Evolutionary conservation across 129 eudicot species (phyloP), one percentile per base, ranked within the genome.

Genomic region (Helianthus tuberosus): DNA sequence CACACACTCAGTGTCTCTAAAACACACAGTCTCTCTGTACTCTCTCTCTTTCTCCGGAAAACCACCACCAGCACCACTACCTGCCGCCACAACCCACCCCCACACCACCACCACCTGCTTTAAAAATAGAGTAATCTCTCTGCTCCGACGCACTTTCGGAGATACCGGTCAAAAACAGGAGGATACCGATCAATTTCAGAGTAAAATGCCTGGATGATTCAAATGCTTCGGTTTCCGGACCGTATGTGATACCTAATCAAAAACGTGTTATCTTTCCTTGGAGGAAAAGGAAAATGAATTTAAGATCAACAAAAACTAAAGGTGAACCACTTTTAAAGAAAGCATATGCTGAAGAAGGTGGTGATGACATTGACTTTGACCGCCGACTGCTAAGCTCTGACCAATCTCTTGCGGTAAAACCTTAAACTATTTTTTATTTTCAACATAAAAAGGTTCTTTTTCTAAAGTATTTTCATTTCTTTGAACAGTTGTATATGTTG

Each of bases 311-410:
- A 38, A 91, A 89, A 82, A 72, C 89, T 14, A 95, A 87, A 63
- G 99, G 99, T 16, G 99, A 95, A 77, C 99, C 99, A 0, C 77
- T 95, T 44, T 70, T 95, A 49, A 95, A 95, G 78, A 91, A 91
- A 83, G 93, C 82, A 6, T 81, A 95, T 73, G 97, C 87, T 5
- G 99, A 95, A 83, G 97, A 91, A 82, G 99, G 99, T 13, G 99
- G 99, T 11, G 99, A 95, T 82, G 99, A 95, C 77, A 95, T 95
- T 75, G 99, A 95, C 88, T 95, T 86, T 81, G 99, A 95, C 72
- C 94, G 99, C 29, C 84, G 97, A 71, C 99, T 91, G 85, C 96
- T 94, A 50, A 88, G 91, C 75, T 77, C 96, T 6, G 93, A 86
- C 50, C 93, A 85, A 64, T 79, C 90, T 71, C 75, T 80, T 13